Evolutionary conservation across 2,329 filamentous ascomycete species (phyloP), one percentile per base, ranked within the genome.

Genomic region (Lachnellula suecica): DNA sequence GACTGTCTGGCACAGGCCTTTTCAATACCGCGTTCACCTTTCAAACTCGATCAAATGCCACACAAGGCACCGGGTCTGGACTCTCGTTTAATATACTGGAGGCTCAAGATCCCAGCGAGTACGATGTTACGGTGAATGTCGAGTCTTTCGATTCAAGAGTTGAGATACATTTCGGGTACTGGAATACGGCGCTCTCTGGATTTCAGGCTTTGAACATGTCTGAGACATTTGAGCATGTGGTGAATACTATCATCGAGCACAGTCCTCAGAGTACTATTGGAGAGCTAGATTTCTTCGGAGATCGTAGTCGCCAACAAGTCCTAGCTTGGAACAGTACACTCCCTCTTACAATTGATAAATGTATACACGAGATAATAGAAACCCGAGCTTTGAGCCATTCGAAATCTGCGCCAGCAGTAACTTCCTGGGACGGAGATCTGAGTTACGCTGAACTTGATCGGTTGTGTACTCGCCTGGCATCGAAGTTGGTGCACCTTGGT

Each of bases 11-110:
- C 15, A 63, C 67, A 40, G 52, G 66, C 7, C 62, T 74, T 1
- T 74, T 74, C 56, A 73, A 74, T 53, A 73, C 72, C 3, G 70
- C 67, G 0, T 61, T 74, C 6, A 72, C 72, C 1, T 71, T 73
- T 29, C 72, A 74, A 29, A 56, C 45, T 4, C 47, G 34, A 9
- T 17, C 71, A 11, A 43, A 22, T 43, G 11, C 13, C 11, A 6
- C 22, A n/a, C 11, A 15, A 3, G 22, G 20, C 17, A 15, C 22
- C 15, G 7, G 15, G 20, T 43, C 40, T 4, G 37, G 20, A 17
- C 17, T 43, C 15, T 59, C 61, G 1, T 71, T 71, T 43, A 60
- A 68, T 8, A 51, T 65, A 4, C 56, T 66, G 37, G 62, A 66
- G 46, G 66, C 64, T 24, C 59, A 71, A 44, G 71, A 72, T 48